Percentiles rank a stretch among this genome's conserved stretches.
phyloP scores from a whole-genome alignment of 139 green algal species.

The Gonium pectorale region DNA sequence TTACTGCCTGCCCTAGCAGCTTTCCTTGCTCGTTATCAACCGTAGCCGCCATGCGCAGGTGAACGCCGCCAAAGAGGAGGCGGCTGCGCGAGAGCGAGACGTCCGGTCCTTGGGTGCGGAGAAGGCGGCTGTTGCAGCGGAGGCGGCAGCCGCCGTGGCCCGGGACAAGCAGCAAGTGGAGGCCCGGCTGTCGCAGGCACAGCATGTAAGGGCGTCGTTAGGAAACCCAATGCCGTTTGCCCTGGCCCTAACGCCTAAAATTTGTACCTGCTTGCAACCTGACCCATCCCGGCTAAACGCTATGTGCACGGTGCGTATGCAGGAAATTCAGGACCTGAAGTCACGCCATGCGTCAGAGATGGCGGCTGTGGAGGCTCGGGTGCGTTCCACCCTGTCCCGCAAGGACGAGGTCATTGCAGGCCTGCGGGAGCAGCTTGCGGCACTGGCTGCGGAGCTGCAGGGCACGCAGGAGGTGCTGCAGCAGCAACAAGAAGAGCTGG shows the following conservation, averaged over 20 bases:
- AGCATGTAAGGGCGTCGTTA: no score
- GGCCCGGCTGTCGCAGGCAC: conserved; percentile 37
- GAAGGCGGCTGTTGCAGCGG: conserved; percentile 22
- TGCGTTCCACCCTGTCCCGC: conserved; percentile 48
- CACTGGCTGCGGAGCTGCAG: conserved; percentile 52
- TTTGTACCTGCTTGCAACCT: no score
- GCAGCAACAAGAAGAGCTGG: conserved; percentile 61
- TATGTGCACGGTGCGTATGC: no score
- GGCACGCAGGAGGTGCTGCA: conserved; percentile 63
- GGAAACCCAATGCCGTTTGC: no score
- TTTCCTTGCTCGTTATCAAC: background rate
- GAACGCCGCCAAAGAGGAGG: conserved; percentile 14
- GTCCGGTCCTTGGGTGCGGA: conserved; percentile 19
- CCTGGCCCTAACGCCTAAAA: no score
- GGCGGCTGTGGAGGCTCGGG: conserved; percentile 44
- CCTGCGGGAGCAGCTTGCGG: conserved; percentile 57
- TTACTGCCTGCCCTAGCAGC: no score
- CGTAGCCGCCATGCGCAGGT: background rate
- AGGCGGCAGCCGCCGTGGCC: conserved; percentile 28
- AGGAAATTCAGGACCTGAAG: conserved; percentile 33
- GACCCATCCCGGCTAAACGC: no score
- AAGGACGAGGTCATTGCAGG: conserved; percentile 68
- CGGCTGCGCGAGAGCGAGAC: conserved; percentile 14
- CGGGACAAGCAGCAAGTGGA: conserved; percentile 22
- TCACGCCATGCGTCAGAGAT: conserved; percentile 42